A percentile compares a stretch with the other conserved stretches of the same genome.
phyloP scores from a whole-genome alignment of 179 eudicot genomes.

The Corrigiola litoralis region DNA sequence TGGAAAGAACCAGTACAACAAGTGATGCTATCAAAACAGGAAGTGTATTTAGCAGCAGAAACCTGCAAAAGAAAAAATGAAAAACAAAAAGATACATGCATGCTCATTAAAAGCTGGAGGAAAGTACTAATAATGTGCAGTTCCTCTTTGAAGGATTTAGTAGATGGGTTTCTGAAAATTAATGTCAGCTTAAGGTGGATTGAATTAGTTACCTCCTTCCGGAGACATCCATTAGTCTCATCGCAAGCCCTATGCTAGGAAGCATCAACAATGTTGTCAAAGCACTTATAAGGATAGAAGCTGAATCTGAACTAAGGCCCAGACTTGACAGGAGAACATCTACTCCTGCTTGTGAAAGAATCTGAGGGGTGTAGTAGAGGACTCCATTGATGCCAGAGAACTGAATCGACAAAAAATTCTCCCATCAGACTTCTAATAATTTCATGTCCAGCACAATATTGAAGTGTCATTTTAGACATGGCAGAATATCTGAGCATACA shows the following conservation, averaged over 20 bases:
- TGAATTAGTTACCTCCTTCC: slow-evolving; percentile 42
- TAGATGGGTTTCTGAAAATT: neutral
- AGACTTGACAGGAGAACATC: slow-evolving; percentile 40
- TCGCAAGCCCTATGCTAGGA: slow-evolving; percentile 46
- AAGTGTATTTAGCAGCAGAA: slow-evolving; percentile 52
- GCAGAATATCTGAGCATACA: too few species aligned
- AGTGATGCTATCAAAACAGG: slow-evolving; percentile 54
- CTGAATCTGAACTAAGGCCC: slow-evolving; percentile 39
- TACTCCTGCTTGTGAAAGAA: slow-evolving; percentile 50
- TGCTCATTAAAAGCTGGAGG: neutral
- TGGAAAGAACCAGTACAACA: slow-evolving; percentile 44
- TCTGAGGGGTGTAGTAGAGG: slow-evolving; percentile 52
- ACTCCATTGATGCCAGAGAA: slow-evolving; percentile 55
- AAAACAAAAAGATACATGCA: neutral
- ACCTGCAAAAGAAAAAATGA: slow-evolving; percentile 30
- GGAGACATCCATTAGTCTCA: slow-evolving; percentile 47
- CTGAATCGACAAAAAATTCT: slow-evolving; percentile 11
- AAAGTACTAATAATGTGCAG: neutral
- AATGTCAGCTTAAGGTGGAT: neutral
- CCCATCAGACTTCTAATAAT: neutral
- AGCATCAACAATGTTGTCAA: slow-evolving; percentile 49
- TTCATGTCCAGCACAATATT: neutral
- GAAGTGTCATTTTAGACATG: neutral
- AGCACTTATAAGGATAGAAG: slow-evolving; percentile 45
- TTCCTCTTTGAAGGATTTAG: too few species aligned